phyloP scores from a whole-genome alignment of 306 rosid species.

The Acacia crassicarpa region DNA sequence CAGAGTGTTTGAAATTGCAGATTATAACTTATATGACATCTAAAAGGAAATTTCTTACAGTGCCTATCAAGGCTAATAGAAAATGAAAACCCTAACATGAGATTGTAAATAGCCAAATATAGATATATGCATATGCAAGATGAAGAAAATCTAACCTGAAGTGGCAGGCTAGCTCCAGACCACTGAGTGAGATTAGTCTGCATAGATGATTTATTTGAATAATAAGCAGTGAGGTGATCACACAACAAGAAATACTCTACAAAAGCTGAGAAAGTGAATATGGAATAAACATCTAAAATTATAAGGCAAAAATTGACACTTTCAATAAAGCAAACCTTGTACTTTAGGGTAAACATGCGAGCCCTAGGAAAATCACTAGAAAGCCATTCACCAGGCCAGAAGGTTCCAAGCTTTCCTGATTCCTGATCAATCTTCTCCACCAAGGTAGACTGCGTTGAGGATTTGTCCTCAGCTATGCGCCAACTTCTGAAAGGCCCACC shows the following conservation, averaged over 20 bases:
- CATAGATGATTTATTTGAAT: constrained; percentile 37
- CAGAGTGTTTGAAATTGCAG: background rate
- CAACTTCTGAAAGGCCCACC: constrained; percentile 94
- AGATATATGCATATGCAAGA: background rate
- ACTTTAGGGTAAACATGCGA: constrained; percentile 82
- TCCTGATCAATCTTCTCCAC: constrained; percentile 97
- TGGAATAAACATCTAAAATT: constrained; percentile 23
- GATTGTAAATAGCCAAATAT: constrained; percentile 10
- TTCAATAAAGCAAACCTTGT: constrained; percentile 66
- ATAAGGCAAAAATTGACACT: constrained; percentile 27
- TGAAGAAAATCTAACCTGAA: constrained; percentile 63
- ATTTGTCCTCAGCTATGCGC: constrained; percentile 94
- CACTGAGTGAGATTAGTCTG: constrained; percentile 97
- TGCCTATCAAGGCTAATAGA: constrained; percentile 16
- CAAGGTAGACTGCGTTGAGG: constrained; percentile 80
- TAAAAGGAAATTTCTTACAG: background rate
- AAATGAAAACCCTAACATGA: constrained; percentile 4
- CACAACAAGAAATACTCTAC: constrained; percentile 9
- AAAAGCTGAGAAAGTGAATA: constrained; percentile 22
- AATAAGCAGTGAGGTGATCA: constrained; percentile 38
- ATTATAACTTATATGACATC: background rate
- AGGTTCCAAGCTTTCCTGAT: constrained; percentile 93
- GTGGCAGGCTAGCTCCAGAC: constrained; percentile 99
- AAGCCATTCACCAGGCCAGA: constrained; percentile 99
- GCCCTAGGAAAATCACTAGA: constrained; percentile 82